A percentile compares a stretch with the other conserved stretches of the same genome.
phyloP scores from a whole-genome alignment of 306 rosid species.

The Medicago lupulina region DNA sequence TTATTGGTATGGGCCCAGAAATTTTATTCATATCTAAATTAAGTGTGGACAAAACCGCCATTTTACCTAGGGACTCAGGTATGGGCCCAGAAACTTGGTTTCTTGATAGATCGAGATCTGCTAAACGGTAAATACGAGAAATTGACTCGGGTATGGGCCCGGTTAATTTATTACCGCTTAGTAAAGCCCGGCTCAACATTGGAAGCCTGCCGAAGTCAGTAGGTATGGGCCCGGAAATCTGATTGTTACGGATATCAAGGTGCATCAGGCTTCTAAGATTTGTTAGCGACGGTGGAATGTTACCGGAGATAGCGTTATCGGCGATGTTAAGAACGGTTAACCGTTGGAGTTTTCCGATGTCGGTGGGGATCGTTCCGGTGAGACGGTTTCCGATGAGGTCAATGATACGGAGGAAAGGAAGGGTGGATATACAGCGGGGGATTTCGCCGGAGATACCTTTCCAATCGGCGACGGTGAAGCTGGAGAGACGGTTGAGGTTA shows the following conservation, averaged over 20 bases:
- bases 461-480: slow-evolving; percentile 88
- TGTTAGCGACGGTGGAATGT: slow-evolving; percentile 66
- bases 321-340: slow-evolving; percentile 85
- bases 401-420: slow-evolving; percentile 83
- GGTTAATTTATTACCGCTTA: slow-evolving; percentile 67
- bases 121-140: slow-evolving; percentile 74
- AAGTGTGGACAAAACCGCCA: slow-evolving; percentile 76
- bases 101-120: slow-evolving; percentile 83
- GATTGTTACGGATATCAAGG: slow-evolving; percentile 84
- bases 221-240: slow-evolving; percentile 66
- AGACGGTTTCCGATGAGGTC: slow-evolving; percentile 83
- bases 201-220: slow-evolving; percentile 49
- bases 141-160: slow-evolving; percentile 71
- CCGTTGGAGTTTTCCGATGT: slow-evolving; percentile 64
- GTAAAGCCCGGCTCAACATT: slow-evolving; percentile 87
- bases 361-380: slow-evolving; percentile 64
- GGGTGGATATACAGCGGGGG: slow-evolving; percentile 66
- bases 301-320: slow-evolving; percentile 72
- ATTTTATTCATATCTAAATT: slow-evolving; percentile 77
- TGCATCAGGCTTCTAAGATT: slow-evolving; percentile 66
- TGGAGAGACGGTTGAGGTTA: slow-evolving; percentile 68
- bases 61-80: slow-evolving; percentile 67
- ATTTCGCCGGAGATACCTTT: slow-evolving; percentile 89
- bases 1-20: slow-evolving; percentile 61
- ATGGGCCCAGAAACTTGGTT: slow-evolving; percentile 69